A percentile compares a stretch with the other conserved stretches of the same genome.
phyloP scores from a whole-genome alignment of 768 basidiomycete genomes.

The Pleurotus citrinopileatus region DNA sequence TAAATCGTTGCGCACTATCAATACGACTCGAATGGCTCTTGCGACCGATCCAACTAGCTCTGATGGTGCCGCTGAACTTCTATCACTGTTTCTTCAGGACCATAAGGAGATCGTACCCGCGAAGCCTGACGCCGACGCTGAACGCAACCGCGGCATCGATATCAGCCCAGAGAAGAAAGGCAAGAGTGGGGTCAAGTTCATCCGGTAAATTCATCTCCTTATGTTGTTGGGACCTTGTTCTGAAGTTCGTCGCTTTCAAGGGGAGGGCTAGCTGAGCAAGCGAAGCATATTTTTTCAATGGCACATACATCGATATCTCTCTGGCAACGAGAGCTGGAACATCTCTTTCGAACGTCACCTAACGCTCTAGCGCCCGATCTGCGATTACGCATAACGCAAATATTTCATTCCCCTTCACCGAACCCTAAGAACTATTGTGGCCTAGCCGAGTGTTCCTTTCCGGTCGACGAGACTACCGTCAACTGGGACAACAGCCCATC shows the following conservation, averaged over 20 bases:
- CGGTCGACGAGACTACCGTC: conserved; percentile 14
- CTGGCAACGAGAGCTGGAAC: conserved; percentile 51
- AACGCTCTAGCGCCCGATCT: conserved; percentile 36
- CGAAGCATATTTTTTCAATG: conserved; percentile 39
- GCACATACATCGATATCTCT: conserved; percentile 43
- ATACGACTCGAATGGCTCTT: conserved; percentile 48
- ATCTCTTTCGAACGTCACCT: conserved; percentile 26
- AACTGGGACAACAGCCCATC: conserved; percentile 8
- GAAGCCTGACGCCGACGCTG: conserved; percentile 24
- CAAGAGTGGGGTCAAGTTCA: conserved; percentile 37
- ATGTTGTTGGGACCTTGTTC: too few relatives aligned
- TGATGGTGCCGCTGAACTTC: conserved; percentile 44
- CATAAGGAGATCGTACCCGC: conserved; percentile 32
- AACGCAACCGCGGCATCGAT: conserved; percentile 48
- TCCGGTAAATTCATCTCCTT: too few relatives aligned
- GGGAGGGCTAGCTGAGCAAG: conserved; percentile 54
- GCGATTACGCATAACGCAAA: conserved; percentile 38
- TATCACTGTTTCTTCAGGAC: conserved; percentile 52
- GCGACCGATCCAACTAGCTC: conserved; percentile 53
- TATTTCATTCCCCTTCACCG: conserved; percentile 32
- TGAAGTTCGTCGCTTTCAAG: too few relatives aligned
- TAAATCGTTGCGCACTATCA: conserved; percentile 45
- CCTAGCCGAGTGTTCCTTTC: conserved; percentile 41
- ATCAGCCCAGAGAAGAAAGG: conserved; percentile 58
- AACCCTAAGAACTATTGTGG: conserved; percentile 26